Evolutionary conservation across 2,329 filamentous ascomycete genomes (phyloP).

Genomic region (Sarocladium strictum): DNA sequence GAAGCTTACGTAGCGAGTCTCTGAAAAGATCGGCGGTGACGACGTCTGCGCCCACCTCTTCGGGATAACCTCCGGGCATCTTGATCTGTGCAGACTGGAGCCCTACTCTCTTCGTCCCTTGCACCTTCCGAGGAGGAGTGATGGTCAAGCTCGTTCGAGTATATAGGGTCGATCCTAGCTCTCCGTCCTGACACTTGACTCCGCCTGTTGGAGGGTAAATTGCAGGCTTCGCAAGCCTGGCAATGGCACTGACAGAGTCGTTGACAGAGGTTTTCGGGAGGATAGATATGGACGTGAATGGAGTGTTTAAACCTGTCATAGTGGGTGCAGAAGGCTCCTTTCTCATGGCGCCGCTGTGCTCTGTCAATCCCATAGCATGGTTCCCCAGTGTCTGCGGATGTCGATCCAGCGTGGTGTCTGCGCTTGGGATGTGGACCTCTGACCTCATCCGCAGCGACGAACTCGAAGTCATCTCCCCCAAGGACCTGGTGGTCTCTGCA

Average conservation of each 20-base stretch:
- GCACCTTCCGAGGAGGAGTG: neutral
- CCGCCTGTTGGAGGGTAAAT: neutral
- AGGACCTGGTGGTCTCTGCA: neutral
- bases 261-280: neutral
- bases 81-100: slow-evolving; percentile 12
- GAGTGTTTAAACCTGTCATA: neutral
- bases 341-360: neutral
- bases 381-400: neutral
- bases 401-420: neutral
- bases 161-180: neutral
- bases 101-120: neutral
- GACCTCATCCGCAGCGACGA: neutral
- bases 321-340: neutral
- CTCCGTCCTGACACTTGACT: neutral
- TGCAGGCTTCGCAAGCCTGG: too few relatives aligned
- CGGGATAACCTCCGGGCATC: slow-evolving; percentile 23
- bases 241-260: too few relatives aligned
- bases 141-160: neutral
- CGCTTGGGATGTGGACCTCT: neutral
- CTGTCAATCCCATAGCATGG: too few relatives aligned
- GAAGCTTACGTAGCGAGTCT: neutral
- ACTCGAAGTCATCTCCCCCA: neutral
- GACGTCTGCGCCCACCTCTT: slow-evolving; percentile 19
- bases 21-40: slow-evolving; percentile 24
- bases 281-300: neutral